Evolutionary conservation across 352 stramenopile genomes (phyloP).

Genomic region (Phytophthora hybrid): DNA sequence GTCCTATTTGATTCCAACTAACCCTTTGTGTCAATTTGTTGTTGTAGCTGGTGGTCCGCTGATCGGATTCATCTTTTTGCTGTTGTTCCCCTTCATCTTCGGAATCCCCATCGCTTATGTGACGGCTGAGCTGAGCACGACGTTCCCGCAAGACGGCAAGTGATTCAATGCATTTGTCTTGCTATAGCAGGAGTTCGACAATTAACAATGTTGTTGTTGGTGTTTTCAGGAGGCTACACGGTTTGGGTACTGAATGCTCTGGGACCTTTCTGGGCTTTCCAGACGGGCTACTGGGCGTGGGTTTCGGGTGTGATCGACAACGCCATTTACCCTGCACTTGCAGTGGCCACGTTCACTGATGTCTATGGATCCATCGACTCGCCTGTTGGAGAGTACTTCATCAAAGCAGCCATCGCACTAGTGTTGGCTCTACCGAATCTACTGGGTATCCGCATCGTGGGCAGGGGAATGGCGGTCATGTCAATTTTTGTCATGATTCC

Average conservation of each 20-base stretch:
- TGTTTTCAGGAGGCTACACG: conserved; percentile 68
- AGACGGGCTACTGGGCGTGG: conserved; percentile 86
- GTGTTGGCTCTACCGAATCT: conserved; percentile 51
- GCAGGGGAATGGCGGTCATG: conserved; percentile 77
- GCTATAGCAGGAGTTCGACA: neutral
- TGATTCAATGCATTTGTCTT: neutral
- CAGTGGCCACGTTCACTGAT: conserved; percentile 55
- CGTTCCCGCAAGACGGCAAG: conserved; percentile 85
- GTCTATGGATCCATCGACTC: conserved; percentile 46
- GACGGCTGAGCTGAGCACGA: conserved; percentile 91
- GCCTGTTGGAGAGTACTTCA: conserved; percentile 44
- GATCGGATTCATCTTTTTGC: conserved; percentile 85
- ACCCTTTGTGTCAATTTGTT: neutral
- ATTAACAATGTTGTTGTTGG: conserved; percentile 25
- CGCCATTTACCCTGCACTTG: conserved; percentile 92
- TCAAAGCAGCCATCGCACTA: conserved; percentile 58
- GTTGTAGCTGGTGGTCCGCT: conserved; percentile 56
- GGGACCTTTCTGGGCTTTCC: conserved; percentile 88
- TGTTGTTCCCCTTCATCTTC: conserved; percentile 92
- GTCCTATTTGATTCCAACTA: neutral
- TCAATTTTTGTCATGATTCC: conserved; percentile 91
- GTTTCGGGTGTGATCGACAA: conserved; percentile 93
- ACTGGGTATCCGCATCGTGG: conserved; percentile 66
- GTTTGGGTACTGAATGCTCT: conserved; percentile 94
- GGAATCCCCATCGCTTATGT: conserved; percentile 92